Base-by-base conservation (phyloP, 345 rosid species). In the Bruguiera parviflora region DNA sequence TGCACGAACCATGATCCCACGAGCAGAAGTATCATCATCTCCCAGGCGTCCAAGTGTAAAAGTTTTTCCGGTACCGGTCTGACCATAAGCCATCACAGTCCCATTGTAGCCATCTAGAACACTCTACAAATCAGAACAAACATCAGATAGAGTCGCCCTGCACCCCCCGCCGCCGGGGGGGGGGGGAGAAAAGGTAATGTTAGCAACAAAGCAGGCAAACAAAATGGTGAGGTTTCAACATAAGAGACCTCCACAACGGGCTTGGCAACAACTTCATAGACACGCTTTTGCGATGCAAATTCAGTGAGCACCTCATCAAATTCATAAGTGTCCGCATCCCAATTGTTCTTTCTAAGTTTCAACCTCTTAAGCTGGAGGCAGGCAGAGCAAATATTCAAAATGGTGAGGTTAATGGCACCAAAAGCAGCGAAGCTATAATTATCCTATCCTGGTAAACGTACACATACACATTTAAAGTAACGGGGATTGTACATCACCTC, bases 1-100 rank as follows among this genome's bases (percentile, higher is more conserved):
- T 53, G 80, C 80, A 67, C 80, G 80, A 68, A 72, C 77, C 77
- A 77, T 77, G 58, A 77, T 77, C 58, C 80, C 80, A 46, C 80
- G 80, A 20, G 80, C 53, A 35, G 80, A 61, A 43, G 80, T 72
- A 53, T 77, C 80, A 59, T 58, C 71, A 29, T 68, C 70, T 53
- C 77, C 80, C n/a, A 77, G 63, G 73, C 47, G 70, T 58, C 77
- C 80, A 52, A 77, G 70, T 51, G 80, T 77, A 65, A 77, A 77
- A 58, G 80, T 77, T 59, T 77, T 77, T 24, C 80, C 80, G 0
- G 80, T 77, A 31, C 80, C 80, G 8, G 77, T 77, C 67, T 77
- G 80, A 59, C 80, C 80, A 59, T 77, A 77, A 53, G 80, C 80
- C 77, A 77, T 77, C 20, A 77, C 80, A 35, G 80, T 77, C 18